Conservation (phyloP, 139 green algal genomes). For the Chlamydomonas schloesseri region DNA sequence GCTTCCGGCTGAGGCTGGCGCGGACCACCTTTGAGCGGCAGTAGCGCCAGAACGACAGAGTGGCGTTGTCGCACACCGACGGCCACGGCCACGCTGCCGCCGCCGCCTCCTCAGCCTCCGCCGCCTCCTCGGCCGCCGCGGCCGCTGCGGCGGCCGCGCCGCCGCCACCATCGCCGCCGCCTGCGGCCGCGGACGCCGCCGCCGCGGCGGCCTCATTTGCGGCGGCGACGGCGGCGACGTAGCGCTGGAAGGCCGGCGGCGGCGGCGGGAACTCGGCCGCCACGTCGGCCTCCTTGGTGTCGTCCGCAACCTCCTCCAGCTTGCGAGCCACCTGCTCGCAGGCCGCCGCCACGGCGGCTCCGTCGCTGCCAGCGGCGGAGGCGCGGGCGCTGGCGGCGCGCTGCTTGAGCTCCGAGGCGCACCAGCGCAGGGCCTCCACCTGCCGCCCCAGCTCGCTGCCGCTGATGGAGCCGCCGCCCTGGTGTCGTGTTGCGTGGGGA, state of each 20-base stretch:
- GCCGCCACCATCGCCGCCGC: background rate
- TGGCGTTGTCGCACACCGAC: constrained; percentile 27
- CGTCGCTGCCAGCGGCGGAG: background rate
- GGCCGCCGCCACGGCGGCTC: constrained; percentile 10
- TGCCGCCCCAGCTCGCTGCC: constrained; percentile 12
- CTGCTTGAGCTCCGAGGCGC: background rate
- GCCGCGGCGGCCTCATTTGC: constrained; percentile 15
- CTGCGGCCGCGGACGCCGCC: background rate
- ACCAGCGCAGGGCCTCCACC: constrained; percentile 13
- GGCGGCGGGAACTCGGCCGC: constrained; percentile 9
- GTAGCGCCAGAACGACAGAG: constrained; percentile 53
- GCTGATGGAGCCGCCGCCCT: constrained; percentile 2
- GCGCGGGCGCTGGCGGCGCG: background rate
- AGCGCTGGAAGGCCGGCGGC: constrained; percentile 31
- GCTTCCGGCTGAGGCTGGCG: constrained; percentile 25
- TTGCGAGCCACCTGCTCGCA: constrained; percentile 24
- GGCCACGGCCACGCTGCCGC: constrained; percentile 11
- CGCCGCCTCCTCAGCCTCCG: background rate
- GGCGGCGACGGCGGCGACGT: constrained; percentile 26
- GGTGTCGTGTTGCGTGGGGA: too few relatives aligned
- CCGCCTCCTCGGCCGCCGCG: background rate
- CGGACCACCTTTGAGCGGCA: constrained; percentile 18
- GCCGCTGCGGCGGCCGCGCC: background rate
- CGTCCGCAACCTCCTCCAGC: constrained; percentile 12
- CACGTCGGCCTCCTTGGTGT: constrained; percentile 1